Percentiles rank a stretch among this genome's conserved stretches.
Conservation (phyloP, 805 yeast species). For the Lipomyces kockii region DNA sequence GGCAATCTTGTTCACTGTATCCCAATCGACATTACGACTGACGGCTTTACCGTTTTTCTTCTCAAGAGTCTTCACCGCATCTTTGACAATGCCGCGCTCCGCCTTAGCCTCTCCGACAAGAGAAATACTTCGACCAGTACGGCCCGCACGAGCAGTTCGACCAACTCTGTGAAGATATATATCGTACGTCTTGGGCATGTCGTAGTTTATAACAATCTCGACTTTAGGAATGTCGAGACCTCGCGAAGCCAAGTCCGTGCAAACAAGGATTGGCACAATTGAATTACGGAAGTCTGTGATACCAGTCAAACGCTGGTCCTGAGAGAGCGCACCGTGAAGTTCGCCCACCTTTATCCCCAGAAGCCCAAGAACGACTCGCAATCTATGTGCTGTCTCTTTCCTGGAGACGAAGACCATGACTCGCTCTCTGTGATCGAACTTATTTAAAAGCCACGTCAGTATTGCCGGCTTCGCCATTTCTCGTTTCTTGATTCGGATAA, state of each 20-base stretch:
- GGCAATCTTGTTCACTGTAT: conserved; percentile 71
- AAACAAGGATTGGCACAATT: conserved; percentile 82
- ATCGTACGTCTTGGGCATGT: conserved; percentile 92
- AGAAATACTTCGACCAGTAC: conserved; percentile 91
- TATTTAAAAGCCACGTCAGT: conserved; percentile 69
- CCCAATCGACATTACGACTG: conserved; percentile 94
- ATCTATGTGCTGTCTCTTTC: conserved; percentile 85
- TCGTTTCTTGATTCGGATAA: conserved; percentile 86
- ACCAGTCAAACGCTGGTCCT: conserved; percentile 89
- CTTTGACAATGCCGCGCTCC: conserved; percentile 90
- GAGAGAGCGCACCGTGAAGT: conserved; percentile 83
- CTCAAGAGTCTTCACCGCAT: conserved; percentile 72
- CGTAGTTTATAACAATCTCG: conserved; percentile 91
- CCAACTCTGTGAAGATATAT: conserved; percentile 96
- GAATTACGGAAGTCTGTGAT: conserved; percentile 81
- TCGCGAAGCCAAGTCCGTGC: conserved; percentile 98
- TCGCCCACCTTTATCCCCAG: conserved; percentile 84
- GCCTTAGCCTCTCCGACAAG: conserved; percentile 90
- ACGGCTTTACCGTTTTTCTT: conserved; percentile 61
- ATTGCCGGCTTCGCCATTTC: conserved; percentile 83
- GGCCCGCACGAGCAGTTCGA: conserved; percentile 99
- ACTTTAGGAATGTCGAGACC: conserved; percentile 99
- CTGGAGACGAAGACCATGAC: conserved; percentile 89
- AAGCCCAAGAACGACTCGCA: conserved; percentile 83
- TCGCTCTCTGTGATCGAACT: conserved; percentile 70